Evolutionary conservation across 2,329 filamentous ascomycete species (phyloP).

Genomic region (Albophoma yamanashiensis): DNA sequence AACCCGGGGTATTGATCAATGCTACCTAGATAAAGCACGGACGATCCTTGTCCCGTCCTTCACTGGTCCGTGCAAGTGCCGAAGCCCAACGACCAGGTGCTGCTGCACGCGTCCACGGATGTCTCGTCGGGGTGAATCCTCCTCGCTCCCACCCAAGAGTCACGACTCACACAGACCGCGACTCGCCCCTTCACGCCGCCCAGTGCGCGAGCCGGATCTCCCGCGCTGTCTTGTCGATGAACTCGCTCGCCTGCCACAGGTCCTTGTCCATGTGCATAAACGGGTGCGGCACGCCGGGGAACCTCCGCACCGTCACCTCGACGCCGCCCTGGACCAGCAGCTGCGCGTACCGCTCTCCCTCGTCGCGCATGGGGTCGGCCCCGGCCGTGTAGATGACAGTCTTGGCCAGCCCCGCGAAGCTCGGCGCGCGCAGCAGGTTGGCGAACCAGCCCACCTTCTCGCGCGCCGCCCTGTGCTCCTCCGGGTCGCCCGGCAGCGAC

Average conservation of each 20-base stretch:
- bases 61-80: neutral
- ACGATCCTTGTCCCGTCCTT: neutral
- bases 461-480: slow-evolving; percentile 6
- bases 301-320: slow-evolving; percentile 33
- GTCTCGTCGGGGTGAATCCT: neutral
- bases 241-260: slow-evolving; percentile 23
- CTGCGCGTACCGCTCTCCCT: slow-evolving; percentile 35
- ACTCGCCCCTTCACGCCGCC: neutral
- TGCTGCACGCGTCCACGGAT: neutral
- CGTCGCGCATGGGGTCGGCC: slow-evolving; percentile 34
- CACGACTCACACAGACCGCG: neutral
- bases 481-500: slow-evolving; percentile 9
- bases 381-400: slow-evolving; percentile 32
- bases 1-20: neutral
- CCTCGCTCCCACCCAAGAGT: neutral
- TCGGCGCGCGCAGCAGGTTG: slow-evolving; percentile 23
- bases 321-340: slow-evolving; percentile 31
- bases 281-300: slow-evolving; percentile 34
- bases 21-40: neutral
- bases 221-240: slow-evolving; percentile 20
- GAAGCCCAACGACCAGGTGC: neutral
- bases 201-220: slow-evolving; percentile 18
- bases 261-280: slow-evolving; percentile 37
- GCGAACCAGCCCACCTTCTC: slow-evolving; percentile 12
- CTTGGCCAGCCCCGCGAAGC: slow-evolving; percentile 20